Conservation (phyloP, 257 asterid genomes). For the Jacaranda copaia region DNA sequence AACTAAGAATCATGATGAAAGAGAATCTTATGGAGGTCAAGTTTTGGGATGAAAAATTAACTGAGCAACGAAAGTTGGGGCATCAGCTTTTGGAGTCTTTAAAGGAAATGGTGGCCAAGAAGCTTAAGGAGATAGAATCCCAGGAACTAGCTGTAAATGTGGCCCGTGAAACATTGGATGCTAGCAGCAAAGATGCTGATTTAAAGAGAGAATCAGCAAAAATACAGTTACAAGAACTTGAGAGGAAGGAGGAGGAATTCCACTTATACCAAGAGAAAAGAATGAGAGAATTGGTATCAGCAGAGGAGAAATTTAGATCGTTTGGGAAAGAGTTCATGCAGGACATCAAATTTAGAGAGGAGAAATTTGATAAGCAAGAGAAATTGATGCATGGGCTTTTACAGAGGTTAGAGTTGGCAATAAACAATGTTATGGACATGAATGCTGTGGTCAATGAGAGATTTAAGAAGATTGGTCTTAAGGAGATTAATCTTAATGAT, state of each 20-base stretch:
- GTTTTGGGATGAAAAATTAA: slow-evolving; percentile 21
- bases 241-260: slow-evolving; percentile 32
- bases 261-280: slow-evolving; percentile 1
- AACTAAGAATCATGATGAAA: slow-evolving; percentile 16
- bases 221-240: slow-evolving; percentile 17
- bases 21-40: slow-evolving; percentile 16
- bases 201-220: slow-evolving; percentile 17
- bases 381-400: slow-evolving; percentile 29
- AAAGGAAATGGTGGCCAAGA: slow-evolving; percentile 5
- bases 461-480: slow-evolving; percentile 20
- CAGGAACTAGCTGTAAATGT: slow-evolving; percentile 4
- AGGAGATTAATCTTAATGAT: slow-evolving; percentile 12
- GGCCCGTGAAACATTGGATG: slow-evolving; percentile 31
- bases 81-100: slow-evolving; percentile 16
- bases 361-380: slow-evolving; percentile 28
- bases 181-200: slow-evolving; percentile 13
- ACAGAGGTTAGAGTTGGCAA: slow-evolving; percentile 24
- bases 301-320: slow-evolving; percentile 31
- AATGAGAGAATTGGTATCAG: slow-evolving; percentile 19
- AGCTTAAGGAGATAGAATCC: slow-evolving; percentile 29
- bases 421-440: background rate
- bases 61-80: slow-evolving; percentile 26
- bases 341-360: slow-evolving; percentile 5
- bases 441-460: background rate
- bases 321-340: slow-evolving; percentile 3